Percentiles rank a stretch among this genome's conserved stretches.
Evolutionary conservation across 441 rosid species (phyloP).

Genomic region (Corymbia calophylla): DNA sequence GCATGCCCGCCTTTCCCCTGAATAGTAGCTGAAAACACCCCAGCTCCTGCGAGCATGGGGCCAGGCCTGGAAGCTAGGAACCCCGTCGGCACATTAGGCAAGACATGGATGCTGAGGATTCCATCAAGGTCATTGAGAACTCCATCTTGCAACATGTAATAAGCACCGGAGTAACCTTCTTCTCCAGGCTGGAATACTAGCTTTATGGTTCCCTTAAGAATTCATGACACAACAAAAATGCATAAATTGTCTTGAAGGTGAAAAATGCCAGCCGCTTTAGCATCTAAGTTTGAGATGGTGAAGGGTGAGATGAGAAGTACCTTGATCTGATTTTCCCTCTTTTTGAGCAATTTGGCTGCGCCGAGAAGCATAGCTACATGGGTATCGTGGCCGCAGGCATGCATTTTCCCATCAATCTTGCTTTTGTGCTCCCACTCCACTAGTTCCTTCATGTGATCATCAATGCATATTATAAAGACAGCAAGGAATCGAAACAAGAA

Average conservation of each 20-base stretch:
- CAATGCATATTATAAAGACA: background rate
- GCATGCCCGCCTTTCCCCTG: constrained; percentile 39
- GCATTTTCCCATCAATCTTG: constrained; percentile 13
- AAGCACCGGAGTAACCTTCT: constrained; percentile 39
- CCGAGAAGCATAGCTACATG: constrained; percentile 17
- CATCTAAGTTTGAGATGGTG: background rate
- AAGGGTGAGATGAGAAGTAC: background rate
- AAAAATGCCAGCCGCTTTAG: background rate
- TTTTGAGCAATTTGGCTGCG: constrained; percentile 21
- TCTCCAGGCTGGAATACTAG: constrained; percentile 55
- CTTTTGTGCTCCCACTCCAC: constrained; percentile 12
- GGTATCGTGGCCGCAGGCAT: constrained; percentile 12
- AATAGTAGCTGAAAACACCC: constrained; percentile 22
- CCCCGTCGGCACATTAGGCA: constrained; percentile 26
- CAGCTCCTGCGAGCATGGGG: constrained; percentile 36
- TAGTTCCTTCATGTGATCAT: background rate
- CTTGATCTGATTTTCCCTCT: constrained; percentile 11
- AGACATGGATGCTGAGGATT: constrained; percentile 27
- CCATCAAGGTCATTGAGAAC: constrained; percentile 29
- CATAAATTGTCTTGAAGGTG: background rate
- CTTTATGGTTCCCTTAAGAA: constrained; percentile 37
- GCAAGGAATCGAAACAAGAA: background rate
- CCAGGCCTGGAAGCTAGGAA: constrained; percentile 33
- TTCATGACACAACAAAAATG: background rate
- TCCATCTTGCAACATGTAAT: constrained; percentile 37